Base-by-base conservation (phyloP, 106 monocot genomes). In the Narthecium ossifragum region DNA sequence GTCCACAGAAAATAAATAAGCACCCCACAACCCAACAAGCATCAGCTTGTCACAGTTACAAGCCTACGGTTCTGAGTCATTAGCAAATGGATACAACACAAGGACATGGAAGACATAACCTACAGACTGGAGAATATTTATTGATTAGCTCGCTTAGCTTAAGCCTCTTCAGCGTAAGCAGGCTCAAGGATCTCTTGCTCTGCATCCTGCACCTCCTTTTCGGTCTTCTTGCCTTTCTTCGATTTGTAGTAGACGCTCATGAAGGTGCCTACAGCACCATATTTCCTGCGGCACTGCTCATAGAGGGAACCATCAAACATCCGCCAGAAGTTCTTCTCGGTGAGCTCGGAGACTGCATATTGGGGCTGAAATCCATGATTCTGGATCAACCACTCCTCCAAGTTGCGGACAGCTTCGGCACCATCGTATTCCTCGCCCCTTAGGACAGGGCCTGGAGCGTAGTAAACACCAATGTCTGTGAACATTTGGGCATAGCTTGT, bases 291-390 rank as follows among this genome's bases (percentile, higher is more conserved):
- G 47, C 76, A 76, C 22, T 68, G 45, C 58, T 81, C 81, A 21
- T 81, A 81, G 38, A 52, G 81, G 10, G 27, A 21, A 0, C 57
- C 76, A 27, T 81, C 81, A n/a, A 81, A 81, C 81, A 81, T 81
- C 47, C 72, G 24, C 81, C 81, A 81, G 81, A 81, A 81, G 56
- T 81, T 68, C 76, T 77, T 81, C 81, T 81, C 81, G 8, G 56
- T 72, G 18, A 81, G 76, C 40, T 81, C 81, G 8, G 76, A 76
- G 18, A 81, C 81, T 0, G 81, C 63, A 24, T 81, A 81, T 45
- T 76, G 81, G 1, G 80, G 71, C 53, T 80, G 75, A 71, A 71
- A 80, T 8, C 80, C 59, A 30, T 71, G 66, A 52, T 73, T 81
- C 34, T 69, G 56, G 14, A 77, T 77, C 63, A 81, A 56, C 81